phyloP scores from a whole-genome alignment of 257 asterid species.

The Solanum piurae region DNA sequence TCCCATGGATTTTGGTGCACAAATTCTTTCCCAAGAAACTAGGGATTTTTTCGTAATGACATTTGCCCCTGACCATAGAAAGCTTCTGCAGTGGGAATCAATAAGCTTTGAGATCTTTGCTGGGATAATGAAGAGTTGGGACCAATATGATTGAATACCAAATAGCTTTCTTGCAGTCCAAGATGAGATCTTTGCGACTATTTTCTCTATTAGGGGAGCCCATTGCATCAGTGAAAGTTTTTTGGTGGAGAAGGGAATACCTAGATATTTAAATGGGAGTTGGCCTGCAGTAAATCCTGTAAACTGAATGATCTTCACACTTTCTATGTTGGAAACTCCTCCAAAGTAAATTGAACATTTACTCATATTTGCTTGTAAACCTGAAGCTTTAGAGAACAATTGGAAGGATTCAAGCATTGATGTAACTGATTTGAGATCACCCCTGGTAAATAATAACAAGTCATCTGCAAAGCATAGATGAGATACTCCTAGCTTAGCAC shows the following conservation, averaged over 20 bases:
- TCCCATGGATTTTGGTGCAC: too few species aligned
- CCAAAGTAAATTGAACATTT: neutral
- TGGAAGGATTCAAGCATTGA: accelerated
- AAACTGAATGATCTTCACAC: neutral
- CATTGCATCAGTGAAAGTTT: neutral
- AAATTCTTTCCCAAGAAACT: too few species aligned
- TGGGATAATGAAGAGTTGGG: neutral
- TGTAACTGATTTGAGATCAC: neutral
- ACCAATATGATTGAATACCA: too few species aligned
- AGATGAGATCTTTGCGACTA: too few species aligned
- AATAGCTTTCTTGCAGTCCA: neutral
- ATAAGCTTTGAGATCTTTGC: neutral
- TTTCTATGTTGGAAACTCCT: accelerated
- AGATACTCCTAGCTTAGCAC: neutral
- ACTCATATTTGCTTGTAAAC: accelerated
- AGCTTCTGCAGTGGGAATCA: too few species aligned
- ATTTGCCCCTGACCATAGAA: too few species aligned
- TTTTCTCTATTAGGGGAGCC: neutral
- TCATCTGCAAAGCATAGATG: too few species aligned
- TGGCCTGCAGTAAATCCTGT: neutral
- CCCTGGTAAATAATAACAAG: neutral
- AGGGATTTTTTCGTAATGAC: too few species aligned
- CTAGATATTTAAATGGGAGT: too few species aligned
- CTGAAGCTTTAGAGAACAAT: accelerated
- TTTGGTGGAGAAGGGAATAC: too few species aligned